These are phyloP conservation scores for Ramaria sp. DNA, from an alignment of 768 basidiomycete genomes.

Conservation along the genomic window DNA sequence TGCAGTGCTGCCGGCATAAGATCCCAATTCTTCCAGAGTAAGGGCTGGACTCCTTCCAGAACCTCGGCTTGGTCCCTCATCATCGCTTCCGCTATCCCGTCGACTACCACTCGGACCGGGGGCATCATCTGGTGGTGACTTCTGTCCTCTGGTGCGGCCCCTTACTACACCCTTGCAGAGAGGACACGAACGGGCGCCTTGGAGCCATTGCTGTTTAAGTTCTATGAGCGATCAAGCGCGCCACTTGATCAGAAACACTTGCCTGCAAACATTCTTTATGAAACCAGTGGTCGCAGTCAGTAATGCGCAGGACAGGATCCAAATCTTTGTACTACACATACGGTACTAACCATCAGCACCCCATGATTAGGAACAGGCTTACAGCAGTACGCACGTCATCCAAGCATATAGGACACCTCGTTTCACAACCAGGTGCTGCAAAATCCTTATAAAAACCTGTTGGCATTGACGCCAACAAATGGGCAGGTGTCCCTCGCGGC, in stretches of 20 bases:
- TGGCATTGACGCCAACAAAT: conserved; percentile 50
- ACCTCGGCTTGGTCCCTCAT: conserved; percentile 3
- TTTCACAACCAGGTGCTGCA: conserved; percentile 53
- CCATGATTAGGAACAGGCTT: not conserved
- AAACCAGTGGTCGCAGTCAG: conserved; percentile 70
- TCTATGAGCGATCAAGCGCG: not conserved
- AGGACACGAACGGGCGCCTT: conserved; percentile 65
- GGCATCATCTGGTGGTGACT: not conserved
- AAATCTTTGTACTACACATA: conserved; percentile 44
- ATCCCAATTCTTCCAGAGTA: conserved; percentile 1
- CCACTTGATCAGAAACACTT: conserved; percentile 13
- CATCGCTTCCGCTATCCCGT: conserved; percentile 9
- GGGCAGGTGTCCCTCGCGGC: conserved; percentile 50
- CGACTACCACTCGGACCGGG: conserved; percentile 2
- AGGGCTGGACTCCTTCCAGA: not conserved
- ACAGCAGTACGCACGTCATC: conserved; percentile 52
- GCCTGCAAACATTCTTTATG: conserved; percentile 71
- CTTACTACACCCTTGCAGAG: conserved; percentile 52
- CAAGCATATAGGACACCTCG: conserved; percentile 74
- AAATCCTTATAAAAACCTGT: conserved; percentile 58
- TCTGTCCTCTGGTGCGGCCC: conserved; percentile 3
- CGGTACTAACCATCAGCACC: conserved; percentile 7
- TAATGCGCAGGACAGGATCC: conserved; percentile 57
- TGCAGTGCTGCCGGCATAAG: conserved; percentile 1
- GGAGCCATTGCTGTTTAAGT: conserved; percentile 71